Percentiles rank a stretch among this genome's conserved stretches.
Conservation (phyloP, 192 early-diverging fungal species). For the Podila epigama region DNA sequence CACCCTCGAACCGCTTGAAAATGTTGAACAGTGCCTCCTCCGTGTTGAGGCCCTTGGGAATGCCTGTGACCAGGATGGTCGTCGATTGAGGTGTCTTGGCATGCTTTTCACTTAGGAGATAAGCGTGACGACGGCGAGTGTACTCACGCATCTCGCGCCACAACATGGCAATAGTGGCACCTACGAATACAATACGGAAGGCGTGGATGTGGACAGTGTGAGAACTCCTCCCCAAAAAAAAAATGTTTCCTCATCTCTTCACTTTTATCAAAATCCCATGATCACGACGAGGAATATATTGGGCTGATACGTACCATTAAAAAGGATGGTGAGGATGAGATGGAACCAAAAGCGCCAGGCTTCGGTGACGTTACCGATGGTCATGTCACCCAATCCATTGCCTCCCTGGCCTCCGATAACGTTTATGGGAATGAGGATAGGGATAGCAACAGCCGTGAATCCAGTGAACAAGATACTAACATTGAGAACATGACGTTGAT, state of each 20-base stretch:
- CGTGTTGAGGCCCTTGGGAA: constrained; percentile 68
- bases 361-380: constrained; percentile 74
- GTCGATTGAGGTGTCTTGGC: constrained; percentile 56
- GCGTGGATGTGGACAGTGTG: constrained; percentile 21
- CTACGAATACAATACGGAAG: constrained; percentile 13
- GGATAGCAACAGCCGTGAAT: constrained; percentile 63
- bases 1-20: constrained; percentile 73
- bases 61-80: constrained; percentile 72
- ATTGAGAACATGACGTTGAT: no score
- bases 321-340: constrained; percentile 60
- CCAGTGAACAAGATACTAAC: constrained; percentile 65
- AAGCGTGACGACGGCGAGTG: constrained; percentile 73
- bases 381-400: constrained; percentile 66
- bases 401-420: constrained; percentile 55
- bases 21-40: constrained; percentile 54
- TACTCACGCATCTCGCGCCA: constrained; percentile 68
- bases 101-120: constrained; percentile 62
- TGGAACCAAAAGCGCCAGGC: constrained; percentile 76
- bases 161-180: constrained; percentile 27
- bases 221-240: background rate
- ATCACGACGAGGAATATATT: background rate
- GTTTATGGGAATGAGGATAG: constrained; percentile 79
- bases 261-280: background rate
- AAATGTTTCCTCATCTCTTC: background rate
- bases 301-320: constrained; percentile 54